Evolutionary conservation across 2,329 filamentous ascomycete species (phyloP).

Genomic region (Pestalotiopsis fici): DNA sequence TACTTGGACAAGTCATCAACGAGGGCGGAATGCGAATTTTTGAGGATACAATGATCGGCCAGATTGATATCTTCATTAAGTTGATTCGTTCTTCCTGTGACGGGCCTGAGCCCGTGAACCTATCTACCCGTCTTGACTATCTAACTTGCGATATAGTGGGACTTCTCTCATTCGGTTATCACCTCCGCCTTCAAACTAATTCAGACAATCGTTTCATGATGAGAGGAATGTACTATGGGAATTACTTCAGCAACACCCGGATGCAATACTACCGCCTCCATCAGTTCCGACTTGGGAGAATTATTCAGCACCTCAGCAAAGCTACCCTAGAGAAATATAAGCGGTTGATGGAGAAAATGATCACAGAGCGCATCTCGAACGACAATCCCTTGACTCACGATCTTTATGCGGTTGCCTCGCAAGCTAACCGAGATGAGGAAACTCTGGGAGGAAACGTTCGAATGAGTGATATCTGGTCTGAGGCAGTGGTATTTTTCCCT

Average conservation of each 20-base stretch:
- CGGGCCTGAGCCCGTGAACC: slow-evolving; percentile 14
- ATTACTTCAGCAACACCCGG: background rate
- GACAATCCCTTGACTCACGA: slow-evolving; percentile 16
- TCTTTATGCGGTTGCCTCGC: slow-evolving; percentile 13
- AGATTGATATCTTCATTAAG: slow-evolving; percentile 8
- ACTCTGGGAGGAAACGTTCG: background rate
- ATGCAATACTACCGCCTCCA: background rate
- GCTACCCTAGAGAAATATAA: background rate
- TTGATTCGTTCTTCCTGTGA: slow-evolving; percentile 6
- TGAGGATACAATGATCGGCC: background rate
- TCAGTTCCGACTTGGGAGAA: background rate
- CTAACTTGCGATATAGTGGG: slow-evolving; percentile 19
- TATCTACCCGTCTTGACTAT: slow-evolving; percentile 12
- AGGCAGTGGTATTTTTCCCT: slow-evolving; percentile 7
- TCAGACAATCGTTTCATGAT: slow-evolving; percentile 10
- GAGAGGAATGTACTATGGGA: background rate
- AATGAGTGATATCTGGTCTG: slow-evolving; percentile 3
- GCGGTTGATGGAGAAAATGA: slow-evolving; percentile 17
- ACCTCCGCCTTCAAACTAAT: slow-evolving; percentile 17
- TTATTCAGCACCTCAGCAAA: background rate
- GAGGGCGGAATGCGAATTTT: slow-evolving; percentile 4
- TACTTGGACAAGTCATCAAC: slow-evolving; percentile 4
- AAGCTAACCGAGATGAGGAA: slow-evolving; percentile 11
- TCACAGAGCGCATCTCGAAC: slow-evolving; percentile 14
- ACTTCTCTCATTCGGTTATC: slow-evolving; percentile 19